Percentiles rank a stretch among this genome's conserved stretches.
These are phyloP conservation scores for Hypoxylon sp. DNA, from an alignment of 2,329 filamentous ascomycete genomes.

Conservation along the genomic window DNA sequence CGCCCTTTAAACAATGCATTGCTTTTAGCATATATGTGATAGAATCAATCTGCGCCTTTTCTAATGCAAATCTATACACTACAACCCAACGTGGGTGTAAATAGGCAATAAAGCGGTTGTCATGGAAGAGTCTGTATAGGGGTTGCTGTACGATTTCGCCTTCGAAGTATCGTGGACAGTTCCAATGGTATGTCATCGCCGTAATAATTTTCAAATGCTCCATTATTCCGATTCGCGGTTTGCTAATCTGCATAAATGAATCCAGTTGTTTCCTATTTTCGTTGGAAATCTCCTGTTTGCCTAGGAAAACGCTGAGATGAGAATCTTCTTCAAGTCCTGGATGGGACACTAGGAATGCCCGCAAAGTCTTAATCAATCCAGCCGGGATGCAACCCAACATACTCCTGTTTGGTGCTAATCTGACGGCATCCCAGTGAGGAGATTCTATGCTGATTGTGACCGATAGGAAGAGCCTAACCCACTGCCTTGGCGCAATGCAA, in stretches of 20 bases:
- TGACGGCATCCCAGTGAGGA: neutral
- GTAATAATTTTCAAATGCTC: neutral
- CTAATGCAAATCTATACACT: neutral
- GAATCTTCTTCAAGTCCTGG: neutral
- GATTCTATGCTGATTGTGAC: neutral
- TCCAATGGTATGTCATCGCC: neutral
- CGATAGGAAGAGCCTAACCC: neutral
- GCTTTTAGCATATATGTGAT: neutral
- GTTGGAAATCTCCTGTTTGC: neutral
- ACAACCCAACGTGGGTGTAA: neutral
- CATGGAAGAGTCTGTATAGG: neutral
- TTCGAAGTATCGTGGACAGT: neutral
- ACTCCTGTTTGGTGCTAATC: neutral
- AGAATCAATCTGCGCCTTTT: neutral
- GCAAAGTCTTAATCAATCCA: neutral
- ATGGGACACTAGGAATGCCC: neutral
- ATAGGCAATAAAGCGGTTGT: neutral
- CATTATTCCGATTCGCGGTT: neutral
- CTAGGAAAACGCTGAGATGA: neutral
- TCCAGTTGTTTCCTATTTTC: neutral
- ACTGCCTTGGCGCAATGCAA: neutral
- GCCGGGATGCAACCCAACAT: neutral
- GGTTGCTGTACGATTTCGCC: neutral
- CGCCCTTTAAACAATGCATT: neutral
- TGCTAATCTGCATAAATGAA: neutral